Base-by-base conservation (phyloP, 1,284 basidiomycete genomes). In the Ceratobasidium sp. region DNA sequence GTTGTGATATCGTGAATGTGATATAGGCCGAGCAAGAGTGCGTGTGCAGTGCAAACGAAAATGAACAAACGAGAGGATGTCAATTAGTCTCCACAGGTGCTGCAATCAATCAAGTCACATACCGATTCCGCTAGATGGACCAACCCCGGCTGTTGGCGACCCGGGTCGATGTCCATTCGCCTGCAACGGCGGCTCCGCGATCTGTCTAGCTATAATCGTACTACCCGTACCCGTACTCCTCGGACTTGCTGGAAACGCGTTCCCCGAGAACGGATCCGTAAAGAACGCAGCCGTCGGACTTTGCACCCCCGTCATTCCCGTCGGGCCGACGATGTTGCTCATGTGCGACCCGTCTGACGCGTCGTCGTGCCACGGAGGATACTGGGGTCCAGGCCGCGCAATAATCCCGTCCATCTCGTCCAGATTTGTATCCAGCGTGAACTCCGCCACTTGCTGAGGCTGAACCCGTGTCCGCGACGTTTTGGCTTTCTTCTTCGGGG, bases 331-430 rank as follows among this genome's bases (percentile, higher is more conserved):
- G 13, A 76, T 66, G 13, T 64, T 63, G n/a, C 40, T 23, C 23
- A 42, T 44, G 23, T 72, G 70, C 12, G 70, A 60, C 39, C 42
- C 39, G 28, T 76, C 72, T 0, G 72, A 61, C 33, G 40, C 60
- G 49, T 76, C 72, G 33, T 76, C 72, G 72, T 63, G 61, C 72
- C 72, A 76, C 3, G 72, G 72, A 3, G 72, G 72, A n/a, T 76
- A 61, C 28, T 76, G 69, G 2, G 60, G 46, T 23, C 33, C 61
- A 15, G 72, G 72, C 23, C 72, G 72, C 5, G 72, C 89, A 81
- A 97, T 88, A 83, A 97, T 95, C 42, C 94, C 96, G 67, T 94
- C 93, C 89, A 98, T 95, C 78, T 91, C 88, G 44, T 93, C 90
- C 58, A 97, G 87, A 81, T 97, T 91, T 68, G 91, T 93, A 85